Evolutionary conservation across 2,329 filamentous ascomycete species (phyloP), one percentile per base, ranked within the genome.

Genomic region (Apiospora sp.): DNA sequence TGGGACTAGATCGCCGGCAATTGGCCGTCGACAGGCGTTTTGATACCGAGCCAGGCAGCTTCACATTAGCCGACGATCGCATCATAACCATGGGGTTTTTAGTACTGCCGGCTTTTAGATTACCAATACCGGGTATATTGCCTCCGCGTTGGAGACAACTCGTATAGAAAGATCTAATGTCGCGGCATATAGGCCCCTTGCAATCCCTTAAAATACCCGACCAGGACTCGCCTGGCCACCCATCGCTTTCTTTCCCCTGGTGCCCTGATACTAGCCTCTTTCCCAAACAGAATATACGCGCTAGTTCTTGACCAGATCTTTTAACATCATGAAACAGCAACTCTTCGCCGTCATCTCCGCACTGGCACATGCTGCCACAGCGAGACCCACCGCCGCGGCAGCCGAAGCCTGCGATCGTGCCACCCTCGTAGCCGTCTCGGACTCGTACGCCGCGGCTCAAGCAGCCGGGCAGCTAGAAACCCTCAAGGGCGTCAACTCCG

Each of bases 381-480:
- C 58, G 19, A 22, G 58, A 14, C 58, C 58, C 58, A n/a, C 37
- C 19, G 46, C 30, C 14, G 37, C 48, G 12, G 48, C 48, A 16
- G 67, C 71, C 19, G 67, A 54, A 7, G 54, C 49, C 5, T 72
- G 71, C 44, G 44, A 54, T 22, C 67, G 71, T 8, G 30, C 30
- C 4, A 34, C 37, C 1, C 54, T 72, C 14, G 27, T 48, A 13
- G 44, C 67, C 51, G 68, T 58, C 24, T 49, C 71, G 4, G 68
- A 69, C 68, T 41, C 49, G 37, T 79, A 79, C 72, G 71, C 78
- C 22, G 72, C 75, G 6, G 75, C 78, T 1, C 78, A 79, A 27
- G 71, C 73, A 4, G 73, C 74, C 30, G 78, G 77, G 8, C 75
- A 75, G n/a, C 67, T 73, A 5, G 64, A 58, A 27, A 69, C 61